Conservation (phyloP, 2,329 filamentous ascomycete genomes). For the Cladosporium phlei region DNA sequence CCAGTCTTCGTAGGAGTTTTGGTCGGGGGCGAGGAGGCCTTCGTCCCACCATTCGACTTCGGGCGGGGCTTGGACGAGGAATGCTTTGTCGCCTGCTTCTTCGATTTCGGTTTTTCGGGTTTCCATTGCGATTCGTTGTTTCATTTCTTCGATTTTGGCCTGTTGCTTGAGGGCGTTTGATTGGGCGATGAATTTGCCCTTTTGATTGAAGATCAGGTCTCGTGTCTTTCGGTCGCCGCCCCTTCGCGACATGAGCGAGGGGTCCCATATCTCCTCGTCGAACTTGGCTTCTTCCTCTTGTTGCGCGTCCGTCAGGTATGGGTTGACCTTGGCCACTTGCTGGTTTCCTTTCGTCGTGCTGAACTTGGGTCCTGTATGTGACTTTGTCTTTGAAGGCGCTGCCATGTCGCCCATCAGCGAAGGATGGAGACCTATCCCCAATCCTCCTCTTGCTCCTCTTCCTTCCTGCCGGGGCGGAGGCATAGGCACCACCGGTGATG, state of each 20-base stretch:
- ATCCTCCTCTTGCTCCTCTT: constrained; percentile 56
- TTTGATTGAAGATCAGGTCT: constrained; percentile 83
- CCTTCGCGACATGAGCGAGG: constrained; percentile 58
- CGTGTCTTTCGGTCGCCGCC: constrained; percentile 64
- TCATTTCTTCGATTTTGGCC: constrained; percentile 86
- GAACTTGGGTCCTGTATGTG: constrained; percentile 47
- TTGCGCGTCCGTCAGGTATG: constrained; percentile 36
- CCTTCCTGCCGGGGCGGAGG: constrained; percentile 45
- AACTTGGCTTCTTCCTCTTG: constrained; percentile 47
- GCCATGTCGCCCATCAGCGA: constrained; percentile 55
- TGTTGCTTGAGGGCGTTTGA: constrained; percentile 84
- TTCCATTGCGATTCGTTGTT: constrained; percentile 82
- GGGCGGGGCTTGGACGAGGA: constrained; percentile 76
- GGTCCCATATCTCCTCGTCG: constrained; percentile 74
- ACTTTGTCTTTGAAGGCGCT: constrained; percentile 38
- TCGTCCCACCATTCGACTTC: constrained; percentile 98
- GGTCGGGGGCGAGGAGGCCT: constrained; percentile 68
- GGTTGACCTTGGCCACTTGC: constrained; percentile 42
- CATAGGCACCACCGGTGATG: neutral
- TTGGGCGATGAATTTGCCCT: constrained; percentile 95
- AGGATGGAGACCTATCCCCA: constrained; percentile 73
- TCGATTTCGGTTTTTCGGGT: constrained; percentile 89
- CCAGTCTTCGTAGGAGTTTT: constrained; percentile 61
- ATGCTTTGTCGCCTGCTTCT: constrained; percentile 88
- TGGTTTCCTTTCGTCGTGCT: constrained; percentile 53